phyloP scores from a whole-genome alignment of 225 moss, liverwort and hornwort genomes.

The Climacium dendroides region DNA sequence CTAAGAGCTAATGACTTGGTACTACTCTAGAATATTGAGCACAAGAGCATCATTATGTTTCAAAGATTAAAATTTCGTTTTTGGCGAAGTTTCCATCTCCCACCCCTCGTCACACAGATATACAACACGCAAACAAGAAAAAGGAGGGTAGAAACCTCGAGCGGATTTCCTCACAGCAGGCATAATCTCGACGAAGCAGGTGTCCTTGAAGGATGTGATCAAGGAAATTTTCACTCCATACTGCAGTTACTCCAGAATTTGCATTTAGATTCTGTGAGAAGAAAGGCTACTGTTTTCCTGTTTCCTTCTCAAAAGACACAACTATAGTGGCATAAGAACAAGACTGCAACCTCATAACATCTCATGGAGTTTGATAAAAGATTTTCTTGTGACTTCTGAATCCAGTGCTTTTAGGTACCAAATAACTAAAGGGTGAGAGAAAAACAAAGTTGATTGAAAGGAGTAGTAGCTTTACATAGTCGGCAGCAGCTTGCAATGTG shows the following conservation, averaged over 20 bases:
- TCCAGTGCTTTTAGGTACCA: neutral
- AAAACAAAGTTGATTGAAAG: neutral
- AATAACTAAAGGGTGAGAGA: neutral
- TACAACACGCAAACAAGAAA: neutral
- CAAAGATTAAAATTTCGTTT: neutral
- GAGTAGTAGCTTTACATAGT: slow-evolving; percentile 20
- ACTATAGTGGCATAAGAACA: neutral
- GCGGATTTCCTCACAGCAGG: slow-evolving; percentile 18
- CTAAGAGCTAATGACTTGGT: neutral
- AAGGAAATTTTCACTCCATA: slow-evolving; percentile 62
- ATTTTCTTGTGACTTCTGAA: neutral
- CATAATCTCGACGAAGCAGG: slow-evolving; percentile 56
- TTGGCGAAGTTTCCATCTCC: neutral
- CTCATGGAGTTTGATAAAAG: neutral
- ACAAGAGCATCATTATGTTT: neutral
- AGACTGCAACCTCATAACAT: neutral
- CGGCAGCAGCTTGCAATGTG: slow-evolving; percentile 71
- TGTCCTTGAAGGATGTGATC: slow-evolving; percentile 72
- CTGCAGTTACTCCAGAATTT: slow-evolving; percentile 10
- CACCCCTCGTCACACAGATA: neutral
- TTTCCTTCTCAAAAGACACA: neutral
- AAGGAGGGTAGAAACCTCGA: slow-evolving; percentile 25
- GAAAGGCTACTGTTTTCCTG: neutral
- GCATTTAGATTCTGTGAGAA: neutral
- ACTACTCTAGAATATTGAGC: neutral